Base-by-base conservation (phyloP, 352 stramenopile species). In the Globisporangium spiculum region DNA sequence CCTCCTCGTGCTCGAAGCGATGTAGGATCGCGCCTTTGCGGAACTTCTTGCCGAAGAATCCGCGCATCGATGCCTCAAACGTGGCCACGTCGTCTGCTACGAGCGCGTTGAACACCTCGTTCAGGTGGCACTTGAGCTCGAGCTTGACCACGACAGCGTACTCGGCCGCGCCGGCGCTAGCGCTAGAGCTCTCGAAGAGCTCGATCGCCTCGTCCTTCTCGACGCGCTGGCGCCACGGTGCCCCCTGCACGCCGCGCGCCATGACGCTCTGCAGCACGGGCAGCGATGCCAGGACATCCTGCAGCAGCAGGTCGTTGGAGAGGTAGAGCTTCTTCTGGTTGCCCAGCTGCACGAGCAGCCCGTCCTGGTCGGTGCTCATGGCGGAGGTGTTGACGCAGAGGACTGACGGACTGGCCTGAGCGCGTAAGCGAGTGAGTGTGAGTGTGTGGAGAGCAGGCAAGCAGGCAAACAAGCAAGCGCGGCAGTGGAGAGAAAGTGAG, bases 61-160 rank as follows among this genome's bases (percentile, higher is more conserved):
- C 69, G 56, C 75, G 69, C 79, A 89, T 87, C 3, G 77, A 76
- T 3, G 73, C 71, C 44, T 84, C 73, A 41, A 80, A 89, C 32
- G 70, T 71, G n/a, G 72, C 63, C 32, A 75, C 73, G 20, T 88
- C 72, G 34, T 73, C 74, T 32, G 81, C 70, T 20, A 84, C 53
- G 38, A 90, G 46, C 52, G 87, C 78, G 60, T 83, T 89, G 50
- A 85, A 66, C n/a, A 82, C 77, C 41, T 91, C 83, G 62, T 91
- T 89, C 53, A 91, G 52, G 63, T 89, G 80, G 61, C 77, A 89
- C 0, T 67, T 70, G n/a, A 91, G 65, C 66, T 84, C 77, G 4
- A 75, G 79, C 61, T 86, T 84, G 57, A 76, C 74, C 38, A 81
- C 70, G 6, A 81, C 56, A 0, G 78, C 80, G 58, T 91, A 75